Evolutionary conservation across 495 filamentous ascomycete genomes (phyloP).

Genomic region (Trichoderma parareesei): DNA sequence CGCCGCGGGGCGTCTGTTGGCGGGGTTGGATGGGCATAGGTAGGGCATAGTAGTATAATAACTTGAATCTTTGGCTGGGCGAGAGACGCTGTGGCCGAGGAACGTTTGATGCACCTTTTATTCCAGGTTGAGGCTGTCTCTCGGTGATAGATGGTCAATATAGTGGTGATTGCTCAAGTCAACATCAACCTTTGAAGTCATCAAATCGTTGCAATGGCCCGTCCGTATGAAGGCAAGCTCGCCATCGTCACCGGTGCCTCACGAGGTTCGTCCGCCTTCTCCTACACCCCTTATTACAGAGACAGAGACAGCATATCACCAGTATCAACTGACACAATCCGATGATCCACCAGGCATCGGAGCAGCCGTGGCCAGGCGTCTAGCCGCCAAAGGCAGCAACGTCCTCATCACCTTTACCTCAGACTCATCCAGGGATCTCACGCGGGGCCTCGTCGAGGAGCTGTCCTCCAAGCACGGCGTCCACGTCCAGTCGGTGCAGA

Average conservation of each 20-base stretch:
- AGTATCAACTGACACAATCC: slow-evolving; percentile 8
- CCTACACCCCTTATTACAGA: too few relatives aligned
- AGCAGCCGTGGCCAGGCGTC: slow-evolving; percentile 70
- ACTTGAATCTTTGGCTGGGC: not conserved
- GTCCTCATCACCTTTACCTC: slow-evolving; percentile 68
- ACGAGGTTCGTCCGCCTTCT: slow-evolving; percentile 42
- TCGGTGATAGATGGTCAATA: too few relatives aligned
- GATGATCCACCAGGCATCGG: slow-evolving; percentile 62
- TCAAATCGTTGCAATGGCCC: slow-evolving; percentile 18
- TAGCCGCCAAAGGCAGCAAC: slow-evolving; percentile 63
- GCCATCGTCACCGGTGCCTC: slow-evolving; percentile 73
- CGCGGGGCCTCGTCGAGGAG: slow-evolving; percentile 26
- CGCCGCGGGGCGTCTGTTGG: slow-evolving; percentile 1
- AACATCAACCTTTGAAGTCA: too few relatives aligned
- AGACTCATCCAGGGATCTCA: slow-evolving; percentile 21
- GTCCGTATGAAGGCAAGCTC: slow-evolving; percentile 56
- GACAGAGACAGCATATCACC: not conserved
- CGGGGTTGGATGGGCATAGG: not conserved
- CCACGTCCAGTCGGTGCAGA: slow-evolving; percentile 29
- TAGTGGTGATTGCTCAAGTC: too few relatives aligned
- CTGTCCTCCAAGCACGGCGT: slow-evolving; percentile 36
- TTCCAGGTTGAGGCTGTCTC: too few relatives aligned
- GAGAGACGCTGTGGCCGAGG: not conserved
- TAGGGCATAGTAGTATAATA: too few relatives aligned
- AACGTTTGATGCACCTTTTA: too few relatives aligned